Conservation (phyloP, 2,329 filamentous ascomycete genomes). For the Colletotrichum liaoningense region DNA sequence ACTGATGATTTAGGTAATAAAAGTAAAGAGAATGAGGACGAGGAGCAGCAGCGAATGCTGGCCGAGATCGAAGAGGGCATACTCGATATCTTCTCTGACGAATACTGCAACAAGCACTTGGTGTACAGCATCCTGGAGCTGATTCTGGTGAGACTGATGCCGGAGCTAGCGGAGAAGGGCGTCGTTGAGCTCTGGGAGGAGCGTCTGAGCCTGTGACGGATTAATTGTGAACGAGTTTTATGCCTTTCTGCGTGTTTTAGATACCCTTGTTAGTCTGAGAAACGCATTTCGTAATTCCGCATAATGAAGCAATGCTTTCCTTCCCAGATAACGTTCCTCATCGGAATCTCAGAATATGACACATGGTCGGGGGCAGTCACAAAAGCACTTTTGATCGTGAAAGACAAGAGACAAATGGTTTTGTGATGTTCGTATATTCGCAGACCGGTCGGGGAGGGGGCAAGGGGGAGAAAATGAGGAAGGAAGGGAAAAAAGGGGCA, state of each 20-base stretch:
- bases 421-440: conserved; percentile 8
- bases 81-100: conserved; percentile 81
- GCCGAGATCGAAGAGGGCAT: conserved; percentile 71
- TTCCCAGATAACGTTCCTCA: too few relatives aligned
- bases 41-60: conserved; percentile 62
- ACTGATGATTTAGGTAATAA: conserved; percentile 31
- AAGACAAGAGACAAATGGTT: conserved; percentile 10
- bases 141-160: conserved; percentile 83
- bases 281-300: background rate
- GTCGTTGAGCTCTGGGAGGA: conserved; percentile 80
- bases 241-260: conserved; percentile 14
- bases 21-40: conserved; percentile 43
- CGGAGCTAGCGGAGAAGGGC: conserved; percentile 81
- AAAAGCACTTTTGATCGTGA: background rate
- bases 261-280: conserved; percentile 29
- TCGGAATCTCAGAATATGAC: too few relatives aligned
- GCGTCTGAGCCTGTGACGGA: conserved; percentile 60
- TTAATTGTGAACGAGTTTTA: background rate
- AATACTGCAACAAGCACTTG: conserved; percentile 93
- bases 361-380: too few relatives aligned
- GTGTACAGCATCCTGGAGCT: conserved; percentile 86
- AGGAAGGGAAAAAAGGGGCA: conserved; percentile 11
- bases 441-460: background rate
- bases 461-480: background rate
- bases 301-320: background rate